These are phyloP conservation scores for Leccinum pseudoinsigne DNA, from an alignment of 1,284 basidiomycete species.

Conservation along the genomic window DNA sequence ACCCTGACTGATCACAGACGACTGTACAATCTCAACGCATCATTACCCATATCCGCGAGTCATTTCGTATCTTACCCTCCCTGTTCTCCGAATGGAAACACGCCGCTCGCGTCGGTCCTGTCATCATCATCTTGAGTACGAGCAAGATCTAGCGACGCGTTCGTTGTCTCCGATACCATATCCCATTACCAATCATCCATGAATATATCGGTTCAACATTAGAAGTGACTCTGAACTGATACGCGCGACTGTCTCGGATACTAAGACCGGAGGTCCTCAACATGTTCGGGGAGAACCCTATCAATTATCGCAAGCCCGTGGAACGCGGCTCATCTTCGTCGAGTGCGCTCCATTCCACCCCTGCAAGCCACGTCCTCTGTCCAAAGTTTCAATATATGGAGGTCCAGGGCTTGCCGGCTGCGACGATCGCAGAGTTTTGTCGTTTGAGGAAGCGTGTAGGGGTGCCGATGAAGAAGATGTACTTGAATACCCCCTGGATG, in stretches of 20 bases:
- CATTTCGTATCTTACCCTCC: too few species aligned
- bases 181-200: too few species aligned
- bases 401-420: conserved; percentile 33
- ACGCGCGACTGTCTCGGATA: conserved; percentile 44
- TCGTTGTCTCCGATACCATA: too few species aligned
- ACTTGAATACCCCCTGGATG: conserved; percentile 31
- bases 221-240: conserved; percentile 1
- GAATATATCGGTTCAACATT: too few species aligned
- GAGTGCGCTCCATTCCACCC: background rate
- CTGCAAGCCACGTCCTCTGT: conserved; percentile 32
- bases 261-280: conserved; percentile 39
- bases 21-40: too few species aligned
- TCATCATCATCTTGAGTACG: too few species aligned
- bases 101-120: too few species aligned
- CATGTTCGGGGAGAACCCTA: conserved; percentile 43
- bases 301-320: conserved; percentile 18
- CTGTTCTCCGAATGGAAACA: too few species aligned
- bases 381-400: conserved; percentile 46
- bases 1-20: too few species aligned
- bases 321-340: conserved; percentile 8
- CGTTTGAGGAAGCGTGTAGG: conserved; percentile 29
- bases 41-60: too few species aligned
- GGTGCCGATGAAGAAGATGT: conserved; percentile 37
- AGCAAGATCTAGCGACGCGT: too few species aligned
- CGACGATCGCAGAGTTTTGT: conserved; percentile 28